Percentiles rank a stretch among this genome's conserved stretches.
Conservation (phyloP, 176 grass and related monocot species). For the Carex scoparia region DNA sequence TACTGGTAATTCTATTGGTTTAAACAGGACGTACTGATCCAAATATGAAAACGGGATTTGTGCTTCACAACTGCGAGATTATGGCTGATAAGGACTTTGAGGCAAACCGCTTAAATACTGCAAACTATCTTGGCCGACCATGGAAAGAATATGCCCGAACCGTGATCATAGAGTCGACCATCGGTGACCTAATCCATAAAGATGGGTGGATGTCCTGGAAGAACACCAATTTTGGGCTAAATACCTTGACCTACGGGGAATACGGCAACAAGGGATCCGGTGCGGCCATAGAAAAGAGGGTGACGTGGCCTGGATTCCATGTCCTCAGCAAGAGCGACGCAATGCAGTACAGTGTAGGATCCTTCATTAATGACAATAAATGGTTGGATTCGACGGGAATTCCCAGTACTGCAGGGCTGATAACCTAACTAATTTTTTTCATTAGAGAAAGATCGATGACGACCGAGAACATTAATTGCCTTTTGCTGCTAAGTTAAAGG, state of each 20-base stretch:
- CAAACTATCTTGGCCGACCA: conserved; percentile 57
- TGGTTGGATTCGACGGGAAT: conserved; percentile 53
- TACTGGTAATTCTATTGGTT: background rate
- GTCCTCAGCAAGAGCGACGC: conserved; percentile 42
- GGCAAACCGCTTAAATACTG: conserved; percentile 48
- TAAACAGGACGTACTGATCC: conserved; percentile 36
- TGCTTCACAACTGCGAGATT: conserved; percentile 70
- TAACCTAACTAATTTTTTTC: conserved; percentile 23
- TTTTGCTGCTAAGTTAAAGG: too few relatives aligned
- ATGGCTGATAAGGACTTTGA: conserved; percentile 45
- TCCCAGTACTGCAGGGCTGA: conserved; percentile 45
- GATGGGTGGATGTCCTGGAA: conserved; percentile 5
- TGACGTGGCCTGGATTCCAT: conserved; percentile 57
- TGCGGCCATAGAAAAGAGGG: conserved; percentile 47
- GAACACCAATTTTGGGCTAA: background rate
- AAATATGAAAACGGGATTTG: conserved; percentile 63
- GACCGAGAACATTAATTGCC: too few relatives aligned
- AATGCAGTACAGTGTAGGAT: conserved; percentile 38
- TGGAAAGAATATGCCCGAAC: conserved; percentile 60
- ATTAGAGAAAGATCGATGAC: too few relatives aligned
- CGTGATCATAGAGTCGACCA: conserved; percentile 57
- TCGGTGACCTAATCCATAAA: conserved; percentile 52
- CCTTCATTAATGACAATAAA: conserved; percentile 37
- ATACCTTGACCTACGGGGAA: conserved; percentile 35
- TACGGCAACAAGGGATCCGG: conserved; percentile 62